Evolutionary conservation across 345 rosid genomes (phyloP), one percentile per base, ranked within the genome.

Genomic region (Euclidium syriacum): DNA sequence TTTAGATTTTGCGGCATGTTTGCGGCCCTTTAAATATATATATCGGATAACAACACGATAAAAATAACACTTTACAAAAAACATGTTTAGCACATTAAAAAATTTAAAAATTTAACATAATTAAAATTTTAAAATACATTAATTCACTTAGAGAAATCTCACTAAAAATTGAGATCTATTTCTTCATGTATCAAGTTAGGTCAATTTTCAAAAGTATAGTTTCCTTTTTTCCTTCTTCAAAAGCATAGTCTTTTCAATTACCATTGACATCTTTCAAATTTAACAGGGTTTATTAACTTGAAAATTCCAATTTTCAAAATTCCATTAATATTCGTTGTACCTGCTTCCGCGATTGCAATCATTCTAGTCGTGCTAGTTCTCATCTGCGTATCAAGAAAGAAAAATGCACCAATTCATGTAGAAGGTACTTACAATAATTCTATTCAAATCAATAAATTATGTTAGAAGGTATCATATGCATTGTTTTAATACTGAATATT

Each of bases 281-380:
- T 10, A 27, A 26, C 39, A 75, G 75, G 70, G 17, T 50, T 68
- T 41, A 52, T 70, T 19, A 51, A 55, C 30, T 17, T 73, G 5
- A 57, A 73, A 18, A 44, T 10, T 5, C 18, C 58, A 20, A 5
- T 19, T 19, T 0, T 36, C 48, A 34, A 25, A 3, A 2, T 57
- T 34, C 68, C 66, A 26, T 35, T 67, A 15, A 58, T 53, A 6
- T 55, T 47, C 1, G 65, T 3, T 5, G 54, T 58, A 19, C 38
- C 47, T 16, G 41, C 58, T 26, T 17, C 64, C 3, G 49, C 15
- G 2, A 3, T 41, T 1, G 18, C 42, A 10, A 2, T 51, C 33
- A 24, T 18, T 11, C 14, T 30, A 12, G 17, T 43, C 0, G 8
- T 46, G 4, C 1, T n/a, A 20, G n/a, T 15, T 19, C 52, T 60